These are phyloP conservation scores for Extremus antarcticus DNA, from an alignment of 495 filamentous ascomycete genomes.

Conservation along the genomic window DNA sequence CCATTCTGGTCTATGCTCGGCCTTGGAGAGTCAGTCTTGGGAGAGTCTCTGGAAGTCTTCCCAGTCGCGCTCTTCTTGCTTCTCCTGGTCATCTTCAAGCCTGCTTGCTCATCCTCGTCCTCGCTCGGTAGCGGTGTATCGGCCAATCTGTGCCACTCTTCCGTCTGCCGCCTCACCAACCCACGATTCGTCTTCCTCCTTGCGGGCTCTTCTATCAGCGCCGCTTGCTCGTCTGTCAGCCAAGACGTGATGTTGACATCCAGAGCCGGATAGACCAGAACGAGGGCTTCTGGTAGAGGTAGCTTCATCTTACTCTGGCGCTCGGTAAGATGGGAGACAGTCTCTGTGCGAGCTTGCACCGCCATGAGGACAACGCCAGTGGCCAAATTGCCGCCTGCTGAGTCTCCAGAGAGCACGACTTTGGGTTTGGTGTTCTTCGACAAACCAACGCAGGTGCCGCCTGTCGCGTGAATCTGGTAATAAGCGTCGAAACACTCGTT, in stretches of 20 bases:
- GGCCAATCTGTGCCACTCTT: constrained; percentile 51
- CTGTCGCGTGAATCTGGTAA: constrained; percentile 60
- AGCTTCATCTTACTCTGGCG: constrained; percentile 35
- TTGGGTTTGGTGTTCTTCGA: constrained; percentile 60
- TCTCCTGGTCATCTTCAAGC: background rate
- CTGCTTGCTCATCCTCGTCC: constrained; percentile 29
- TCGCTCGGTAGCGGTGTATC: constrained; percentile 30
- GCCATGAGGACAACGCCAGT: constrained; percentile 78
- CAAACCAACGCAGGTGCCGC: constrained; percentile 72
- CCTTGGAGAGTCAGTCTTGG: background rate
- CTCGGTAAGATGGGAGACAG: background rate
- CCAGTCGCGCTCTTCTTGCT: background rate
- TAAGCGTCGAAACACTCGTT: constrained; percentile 98
- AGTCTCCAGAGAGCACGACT: constrained; percentile 79
- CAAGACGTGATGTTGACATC: constrained; percentile 98
- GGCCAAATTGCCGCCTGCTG: constrained; percentile 84
- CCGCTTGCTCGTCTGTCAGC: constrained; percentile 98
- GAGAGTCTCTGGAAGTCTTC: background rate
- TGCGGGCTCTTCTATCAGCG: constrained; percentile 74
- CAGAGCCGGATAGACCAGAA: constrained; percentile 79
- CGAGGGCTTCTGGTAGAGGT: constrained; percentile 66
- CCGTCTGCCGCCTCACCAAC: constrained; percentile 67
- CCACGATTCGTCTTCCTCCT: constrained; percentile 64
- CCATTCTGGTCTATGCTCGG: background rate
- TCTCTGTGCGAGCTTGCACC: constrained; percentile 42